Percentiles rank a stretch among this genome's conserved stretches.
Conservation (phyloP, 208 protist genomes). For the Trypanosoma boissoni region DNA sequence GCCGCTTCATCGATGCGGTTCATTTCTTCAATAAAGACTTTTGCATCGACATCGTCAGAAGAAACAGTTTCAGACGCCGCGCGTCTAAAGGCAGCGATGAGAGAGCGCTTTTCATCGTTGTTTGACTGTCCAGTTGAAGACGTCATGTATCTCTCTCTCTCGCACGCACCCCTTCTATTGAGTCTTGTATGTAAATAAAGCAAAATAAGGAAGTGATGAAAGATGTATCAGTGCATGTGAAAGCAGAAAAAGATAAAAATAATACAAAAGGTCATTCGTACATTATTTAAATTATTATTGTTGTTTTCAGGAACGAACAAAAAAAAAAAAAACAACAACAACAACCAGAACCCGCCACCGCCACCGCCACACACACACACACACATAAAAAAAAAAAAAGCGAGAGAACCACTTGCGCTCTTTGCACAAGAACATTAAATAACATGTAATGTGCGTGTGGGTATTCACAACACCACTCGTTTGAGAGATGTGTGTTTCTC, state of each 20-base stretch:
- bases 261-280: too few species aligned
- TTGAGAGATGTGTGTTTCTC: constrained; percentile 36
- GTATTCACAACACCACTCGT: constrained; percentile 24
- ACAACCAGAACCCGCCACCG: too few species aligned
- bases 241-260: too few species aligned
- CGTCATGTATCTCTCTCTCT: too few species aligned
- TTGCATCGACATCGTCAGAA: constrained; percentile 17
- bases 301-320: too few species aligned
- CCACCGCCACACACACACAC: background rate
- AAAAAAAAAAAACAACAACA: too few species aligned
- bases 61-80: constrained; percentile 10
- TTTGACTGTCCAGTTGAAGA: background rate
- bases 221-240: too few species aligned
- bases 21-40: constrained; percentile 28
- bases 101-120: background rate
- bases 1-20: constrained; percentile 46
- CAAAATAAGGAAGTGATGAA: too few species aligned
- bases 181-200: too few species aligned
- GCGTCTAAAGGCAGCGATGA: constrained; percentile 21
- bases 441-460: background rate
- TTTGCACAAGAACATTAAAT: background rate
- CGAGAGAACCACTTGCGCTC: too few species aligned
- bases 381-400: constrained; percentile 1
- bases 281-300: too few species aligned
- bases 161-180: too few species aligned